Evolutionary conservation across 2,329 filamentous ascomycete species (phyloP), one percentile per base, ranked within the genome.

Genomic region (Hypoxylon sp.): DNA sequence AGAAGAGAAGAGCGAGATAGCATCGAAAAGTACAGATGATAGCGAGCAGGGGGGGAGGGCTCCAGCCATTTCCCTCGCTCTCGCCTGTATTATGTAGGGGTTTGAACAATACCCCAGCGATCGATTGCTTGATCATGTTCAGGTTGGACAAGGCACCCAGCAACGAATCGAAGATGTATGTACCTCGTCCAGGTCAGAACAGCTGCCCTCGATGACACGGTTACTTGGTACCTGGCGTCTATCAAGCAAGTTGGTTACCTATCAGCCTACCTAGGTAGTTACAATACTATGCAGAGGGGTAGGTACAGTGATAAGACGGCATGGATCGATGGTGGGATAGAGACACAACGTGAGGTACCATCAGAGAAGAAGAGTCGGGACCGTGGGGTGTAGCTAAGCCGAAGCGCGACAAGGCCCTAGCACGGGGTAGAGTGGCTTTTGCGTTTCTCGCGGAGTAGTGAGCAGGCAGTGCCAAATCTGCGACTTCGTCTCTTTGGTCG

Each of bases 81-180:
- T 27, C 21, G 12, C 16, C 20, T 40, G 20, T 38, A 20, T 27
- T 27, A 23, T 36, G 53, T 50, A 54, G 38, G 49, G 45, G 49
- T 35, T 35, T 42, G 47, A 20, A 37, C 51, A 50, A n/a, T 55
- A 59, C 52, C 52, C 52, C 52, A 48, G 56, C 52, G 56, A 59
- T 59, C 52, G 53, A 42, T 52, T 56, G 34, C 56, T 53, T 57
- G 52, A 57, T 51, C 9, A 45, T 56, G 51, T 36, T 45, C 54
- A 42, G 52, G 42, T 51, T 59, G 52, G 50, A 54, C 52, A 49
- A 51, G 49, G 44, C 48, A 40, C 38, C 48, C 40, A 56, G 52
- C 48, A 59, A 59, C 54, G 53, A 49, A 53, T 53, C 56, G 47
- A 47, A 52, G 54, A 49, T 38, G n/a, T n/a, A n/a, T n/a, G n/a